Percentiles rank a stretch among this genome's conserved stretches.
Conservation (phyloP, 768 basidiomycete genomes). For the Termitomyces sp. region DNA sequence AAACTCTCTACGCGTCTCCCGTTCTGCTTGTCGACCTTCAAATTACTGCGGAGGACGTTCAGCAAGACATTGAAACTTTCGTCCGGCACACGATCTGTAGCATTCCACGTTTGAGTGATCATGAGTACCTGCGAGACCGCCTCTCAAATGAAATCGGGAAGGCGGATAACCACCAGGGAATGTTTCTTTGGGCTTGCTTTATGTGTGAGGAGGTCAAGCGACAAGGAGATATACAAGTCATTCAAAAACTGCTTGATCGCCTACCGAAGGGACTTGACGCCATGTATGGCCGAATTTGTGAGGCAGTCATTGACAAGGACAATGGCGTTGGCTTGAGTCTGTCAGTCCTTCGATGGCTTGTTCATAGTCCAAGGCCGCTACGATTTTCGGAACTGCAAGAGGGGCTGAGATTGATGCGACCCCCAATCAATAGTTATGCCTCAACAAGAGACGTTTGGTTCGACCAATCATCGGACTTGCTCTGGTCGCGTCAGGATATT, state of each 20-base stretch:
- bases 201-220: constrained; percentile 7
- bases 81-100: not conserved
- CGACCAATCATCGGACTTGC: not conserved
- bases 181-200: constrained; percentile 7
- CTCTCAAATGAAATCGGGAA: not conserved
- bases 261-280: constrained; percentile 4
- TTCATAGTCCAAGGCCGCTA: constrained; percentile 2
- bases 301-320: constrained; percentile 1
- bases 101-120: not conserved
- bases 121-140: not conserved
- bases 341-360: constrained; percentile 3
- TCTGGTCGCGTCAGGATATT: constrained; percentile 8
- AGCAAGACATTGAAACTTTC: constrained; percentile 2
- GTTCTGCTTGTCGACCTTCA: not conserved
- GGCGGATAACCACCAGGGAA: constrained; percentile 5
- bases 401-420: constrained; percentile 3
- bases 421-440: too few species aligned
- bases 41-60: not conserved
- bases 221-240: not conserved
- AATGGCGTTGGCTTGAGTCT: not conserved
- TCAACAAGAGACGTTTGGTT: not conserved
- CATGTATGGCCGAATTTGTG: constrained; percentile 5
- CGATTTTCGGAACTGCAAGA: constrained; percentile 3
- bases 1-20: not conserved
- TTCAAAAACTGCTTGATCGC: not conserved